Percentiles rank a stretch among this genome's conserved stretches.
Conservation (phyloP, 352 stramenopile genomes). For the Pythium folliculosum region DNA sequence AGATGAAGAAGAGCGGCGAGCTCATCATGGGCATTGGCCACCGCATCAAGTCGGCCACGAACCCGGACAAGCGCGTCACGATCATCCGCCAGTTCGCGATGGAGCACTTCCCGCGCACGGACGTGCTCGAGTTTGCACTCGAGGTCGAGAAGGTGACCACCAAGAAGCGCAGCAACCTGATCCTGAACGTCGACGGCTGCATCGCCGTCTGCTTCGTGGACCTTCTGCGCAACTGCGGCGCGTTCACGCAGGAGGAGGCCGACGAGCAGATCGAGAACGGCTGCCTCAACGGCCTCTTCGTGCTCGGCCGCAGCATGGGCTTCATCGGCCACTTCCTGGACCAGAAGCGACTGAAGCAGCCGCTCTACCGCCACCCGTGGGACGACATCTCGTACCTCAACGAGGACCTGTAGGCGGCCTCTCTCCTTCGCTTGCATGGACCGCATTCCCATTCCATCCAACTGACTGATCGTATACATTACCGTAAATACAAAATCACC, state of each 20-base stretch:
- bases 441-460: too few species aligned
- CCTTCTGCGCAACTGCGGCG: slow-evolving; percentile 90
- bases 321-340: slow-evolving; percentile 97
- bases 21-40: slow-evolving; percentile 98
- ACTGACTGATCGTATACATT: slow-evolving; percentile 20
- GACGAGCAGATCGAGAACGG: slow-evolving; percentile 95
- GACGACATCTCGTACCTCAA: slow-evolving; percentile 97
- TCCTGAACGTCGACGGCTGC: slow-evolving; percentile 97
- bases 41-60: slow-evolving; percentile 94
- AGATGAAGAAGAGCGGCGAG: slow-evolving; percentile 94
- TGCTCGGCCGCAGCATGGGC: slow-evolving; percentile 84
- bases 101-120: slow-evolving; percentile 92
- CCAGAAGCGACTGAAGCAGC: slow-evolving; percentile 97
- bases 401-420: slow-evolving; percentile 81
- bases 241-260: slow-evolving; percentile 90
- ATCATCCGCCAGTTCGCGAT: slow-evolving; percentile 97
- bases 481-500: slow-evolving; percentile 28
- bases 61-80: slow-evolving; percentile 96
- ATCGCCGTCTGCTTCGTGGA: slow-evolving; percentile 98
- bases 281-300: slow-evolving; percentile 95
- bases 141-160: slow-evolving; percentile 96
- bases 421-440: too few species aligned
- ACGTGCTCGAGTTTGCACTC: slow-evolving; percentile 95
- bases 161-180: slow-evolving; percentile 97
- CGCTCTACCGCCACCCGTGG: slow-evolving; percentile 96